phyloP scores from a whole-genome alignment of 306 rosid species.

The Biancaea sappan region DNA sequence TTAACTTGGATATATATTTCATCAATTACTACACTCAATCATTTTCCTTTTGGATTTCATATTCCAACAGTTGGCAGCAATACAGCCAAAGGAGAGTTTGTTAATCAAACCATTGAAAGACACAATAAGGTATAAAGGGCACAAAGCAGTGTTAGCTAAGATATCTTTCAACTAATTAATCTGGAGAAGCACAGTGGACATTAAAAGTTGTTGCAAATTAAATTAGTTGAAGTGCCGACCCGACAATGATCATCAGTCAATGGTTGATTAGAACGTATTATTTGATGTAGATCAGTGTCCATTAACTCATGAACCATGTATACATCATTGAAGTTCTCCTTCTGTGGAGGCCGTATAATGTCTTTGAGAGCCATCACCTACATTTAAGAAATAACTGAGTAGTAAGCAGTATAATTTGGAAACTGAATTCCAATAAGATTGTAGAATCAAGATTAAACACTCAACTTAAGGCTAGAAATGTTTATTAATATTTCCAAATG shows the following conservation, averaged over 20 bases:
- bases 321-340: conserved; percentile 90
- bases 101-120: conserved; percentile 1
- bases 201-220: conserved; percentile 24
- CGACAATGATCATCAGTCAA: conserved; percentile 96
- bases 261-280: conserved; percentile 81
- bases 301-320: conserved; percentile 83
- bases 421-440: background rate
- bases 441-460: conserved; percentile 7
- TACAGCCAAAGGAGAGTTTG: background rate
- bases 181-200: background rate
- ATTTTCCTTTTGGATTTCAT: background rate
- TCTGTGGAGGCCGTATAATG: conserved; percentile 86
- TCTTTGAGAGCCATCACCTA: conserved; percentile 85
- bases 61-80: conserved; percentile 9
- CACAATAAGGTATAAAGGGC: background rate
- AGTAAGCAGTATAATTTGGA: conserved; percentile 22
- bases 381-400: conserved; percentile 32
- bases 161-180: conserved; percentile 10
- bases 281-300: conserved; percentile 97
- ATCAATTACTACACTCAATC: conserved; percentile 9
- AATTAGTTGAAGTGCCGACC: conserved; percentile 52
- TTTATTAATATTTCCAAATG: background rate
- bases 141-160: background rate
- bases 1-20: background rate
- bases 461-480: background rate